phyloP scores from a whole-genome alignment of 2,329 filamentous ascomycete genomes.

The Paracorniculantispora psalliotae region DNA sequence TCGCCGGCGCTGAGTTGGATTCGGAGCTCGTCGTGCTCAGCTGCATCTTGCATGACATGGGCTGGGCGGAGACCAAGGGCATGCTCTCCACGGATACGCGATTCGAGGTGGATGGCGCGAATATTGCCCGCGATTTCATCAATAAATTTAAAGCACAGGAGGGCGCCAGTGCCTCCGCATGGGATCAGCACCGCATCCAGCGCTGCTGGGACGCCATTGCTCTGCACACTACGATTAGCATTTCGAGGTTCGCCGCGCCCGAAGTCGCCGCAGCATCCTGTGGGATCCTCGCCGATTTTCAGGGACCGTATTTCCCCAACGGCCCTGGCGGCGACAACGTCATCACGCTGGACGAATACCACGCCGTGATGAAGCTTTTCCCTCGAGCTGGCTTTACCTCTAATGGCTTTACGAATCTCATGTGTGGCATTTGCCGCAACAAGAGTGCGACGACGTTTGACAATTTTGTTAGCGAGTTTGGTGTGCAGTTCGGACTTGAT shows the following conservation, averaged over 20 bases:
- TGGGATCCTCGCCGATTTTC: constrained; percentile 14
- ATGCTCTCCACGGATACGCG: constrained; percentile 13
- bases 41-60: constrained; percentile 18
- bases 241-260: constrained; percentile 9
- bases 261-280: constrained; percentile 12
- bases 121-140: constrained; percentile 14
- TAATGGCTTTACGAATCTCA: constrained; percentile 7
- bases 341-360: constrained; percentile 13
- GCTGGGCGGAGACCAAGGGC: constrained; percentile 13
- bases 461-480: constrained; percentile 4
- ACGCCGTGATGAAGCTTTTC: constrained; percentile 4
- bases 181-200: constrained; percentile 12
- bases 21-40: constrained; percentile 13
- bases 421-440: constrained; percentile 14
- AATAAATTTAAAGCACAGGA: neutral
- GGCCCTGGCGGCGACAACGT: constrained; percentile 2
- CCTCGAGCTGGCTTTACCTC: constrained; percentile 11
- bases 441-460: constrained; percentile 15
- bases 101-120: constrained; percentile 18
- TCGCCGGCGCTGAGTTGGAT: neutral
- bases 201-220: constrained; percentile 17
- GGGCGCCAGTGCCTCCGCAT: neutral
- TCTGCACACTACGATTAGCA: constrained; percentile 14
- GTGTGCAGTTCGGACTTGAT: neutral
- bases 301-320: constrained; percentile 11